Evolutionary conservation across 805 yeast species (phyloP).

Genomic region (Suhomyces sp.): DNA sequence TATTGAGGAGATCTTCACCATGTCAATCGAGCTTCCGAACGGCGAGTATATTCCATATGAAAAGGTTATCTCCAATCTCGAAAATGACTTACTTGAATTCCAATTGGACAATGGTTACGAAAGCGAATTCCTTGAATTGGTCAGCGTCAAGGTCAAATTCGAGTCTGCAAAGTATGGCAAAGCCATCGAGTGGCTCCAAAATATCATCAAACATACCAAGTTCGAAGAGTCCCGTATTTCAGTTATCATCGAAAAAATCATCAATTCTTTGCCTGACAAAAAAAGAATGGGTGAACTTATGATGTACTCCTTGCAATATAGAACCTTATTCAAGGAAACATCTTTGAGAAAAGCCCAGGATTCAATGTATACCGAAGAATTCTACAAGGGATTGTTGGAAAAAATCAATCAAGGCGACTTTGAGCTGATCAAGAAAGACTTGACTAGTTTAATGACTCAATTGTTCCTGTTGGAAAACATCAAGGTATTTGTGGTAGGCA

Average conservation of each 20-base stretch:
- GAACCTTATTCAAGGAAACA: conserved; percentile 51
- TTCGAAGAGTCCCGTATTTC: conserved; percentile 73
- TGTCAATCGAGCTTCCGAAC: conserved; percentile 65
- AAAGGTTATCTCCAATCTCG: conserved; percentile 68
- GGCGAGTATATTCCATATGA: conserved; percentile 65
- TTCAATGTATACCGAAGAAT: conserved; percentile 57
- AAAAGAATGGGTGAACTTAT: conserved; percentile 64
- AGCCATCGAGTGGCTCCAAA: conserved; percentile 75
- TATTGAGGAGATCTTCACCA: conserved; percentile 63
- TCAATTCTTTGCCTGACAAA: conserved; percentile 58
- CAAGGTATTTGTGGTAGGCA: conserved; percentile 71
- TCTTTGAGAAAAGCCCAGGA: conserved; percentile 69
- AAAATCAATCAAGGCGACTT: conserved; percentile 56
- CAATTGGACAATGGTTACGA: conserved; percentile 56
- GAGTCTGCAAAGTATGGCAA: conserved; percentile 57
- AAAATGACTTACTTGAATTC: conserved; percentile 68
- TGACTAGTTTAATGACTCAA: conserved; percentile 49
- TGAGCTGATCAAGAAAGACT: conserved; percentile 42
- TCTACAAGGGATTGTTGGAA: conserved; percentile 43
- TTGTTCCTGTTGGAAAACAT: conserved; percentile 58
- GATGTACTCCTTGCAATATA: conserved; percentile 60
- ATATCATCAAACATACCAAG: conserved; percentile 59
- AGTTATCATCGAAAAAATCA: conserved; percentile 58
- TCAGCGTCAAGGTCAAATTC: conserved; percentile 60
- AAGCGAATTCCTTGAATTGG: conserved; percentile 62